A percentile compares a stretch with the other conserved stretches of the same genome.
Evolutionary conservation across 2,329 filamentous ascomycete genomes (phyloP).

Genomic region (Fusarium veterinarium): DNA sequence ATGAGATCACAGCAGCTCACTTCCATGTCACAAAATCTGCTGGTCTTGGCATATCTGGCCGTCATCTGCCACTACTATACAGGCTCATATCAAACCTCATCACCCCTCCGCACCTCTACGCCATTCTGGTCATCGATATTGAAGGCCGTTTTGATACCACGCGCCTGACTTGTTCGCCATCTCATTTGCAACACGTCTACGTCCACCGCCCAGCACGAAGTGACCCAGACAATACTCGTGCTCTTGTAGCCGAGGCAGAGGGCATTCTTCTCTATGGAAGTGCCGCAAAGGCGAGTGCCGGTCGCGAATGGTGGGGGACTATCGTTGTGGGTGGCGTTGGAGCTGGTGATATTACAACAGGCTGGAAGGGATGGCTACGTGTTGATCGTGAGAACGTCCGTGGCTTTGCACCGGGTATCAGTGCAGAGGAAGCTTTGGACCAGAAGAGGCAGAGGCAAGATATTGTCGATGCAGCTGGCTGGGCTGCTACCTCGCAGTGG

Average conservation of each 20-base stretch:
- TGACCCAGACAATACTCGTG: constrained; percentile 45
- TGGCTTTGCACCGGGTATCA: constrained; percentile 54
- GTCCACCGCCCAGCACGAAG: constrained; percentile 56
- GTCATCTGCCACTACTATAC: constrained; percentile 67
- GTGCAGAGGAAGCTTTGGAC: constrained; percentile 58
- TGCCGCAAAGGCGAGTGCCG: constrained; percentile 53
- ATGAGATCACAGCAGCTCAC: constrained; percentile 59
- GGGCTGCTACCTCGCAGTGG: constrained; percentile 62
- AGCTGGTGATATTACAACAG: constrained; percentile 48
- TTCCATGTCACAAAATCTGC: constrained; percentile 60
- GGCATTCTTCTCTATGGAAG: constrained; percentile 63
- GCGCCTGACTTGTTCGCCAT: constrained; percentile 52
- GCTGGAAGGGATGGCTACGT: constrained; percentile 63
- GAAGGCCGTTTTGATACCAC: constrained; percentile 67
- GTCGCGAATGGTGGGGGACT: constrained; percentile 68
- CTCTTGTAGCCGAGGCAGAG: constrained; percentile 55
- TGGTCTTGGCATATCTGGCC: constrained; percentile 63
- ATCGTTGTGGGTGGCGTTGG: constrained; percentile 60
- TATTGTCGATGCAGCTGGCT: constrained; percentile 57
- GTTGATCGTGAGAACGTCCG: constrained; percentile 58
- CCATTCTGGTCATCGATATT: constrained; percentile 66
- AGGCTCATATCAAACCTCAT: constrained; percentile 64
- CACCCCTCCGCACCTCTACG: constrained; percentile 58
- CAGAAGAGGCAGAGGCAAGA: constrained; percentile 54
- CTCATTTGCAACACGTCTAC: constrained; percentile 63